Conservation (phyloP, 495 filamentous ascomycete genomes). For the Chaetomidium leptoderma region DNA sequence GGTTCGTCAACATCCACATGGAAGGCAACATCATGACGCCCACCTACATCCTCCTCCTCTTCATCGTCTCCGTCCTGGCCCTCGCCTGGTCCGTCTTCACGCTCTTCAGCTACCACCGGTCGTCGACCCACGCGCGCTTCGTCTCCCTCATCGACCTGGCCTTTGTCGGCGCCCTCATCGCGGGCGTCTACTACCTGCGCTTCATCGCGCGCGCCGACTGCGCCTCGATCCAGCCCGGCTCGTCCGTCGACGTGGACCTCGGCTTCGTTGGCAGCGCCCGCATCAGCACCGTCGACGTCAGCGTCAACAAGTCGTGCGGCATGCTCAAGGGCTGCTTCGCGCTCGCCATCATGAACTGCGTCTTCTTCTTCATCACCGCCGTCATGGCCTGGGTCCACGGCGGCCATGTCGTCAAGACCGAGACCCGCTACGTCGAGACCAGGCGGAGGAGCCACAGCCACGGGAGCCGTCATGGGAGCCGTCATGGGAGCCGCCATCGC, state of each 20-base stretch:
- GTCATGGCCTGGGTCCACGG: slow-evolving; percentile 58
- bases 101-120: slow-evolving; percentile 72
- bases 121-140: slow-evolving; percentile 66
- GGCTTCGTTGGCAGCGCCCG: slow-evolving; percentile 54
- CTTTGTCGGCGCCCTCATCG: slow-evolving; percentile 82
- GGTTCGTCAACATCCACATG: slow-evolving; percentile 73
- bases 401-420: slow-evolving; percentile 21
- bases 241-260: slow-evolving; percentile 50
- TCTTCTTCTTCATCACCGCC: slow-evolving; percentile 76
- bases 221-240: slow-evolving; percentile 45
- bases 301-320: slow-evolving; percentile 68
- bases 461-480: not conserved
- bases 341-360: slow-evolving; percentile 78
- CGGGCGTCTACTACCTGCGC: slow-evolving; percentile 69
- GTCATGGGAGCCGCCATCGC: slow-evolving; percentile 1
- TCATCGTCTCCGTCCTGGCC: slow-evolving; percentile 81
- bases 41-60: slow-evolving; percentile 76
- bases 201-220: slow-evolving; percentile 66
- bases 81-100: slow-evolving; percentile 77
- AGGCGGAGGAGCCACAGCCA: slow-evolving; percentile 5
- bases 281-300: slow-evolving; percentile 42
- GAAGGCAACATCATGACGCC: slow-evolving; percentile 70
- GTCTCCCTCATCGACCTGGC: slow-evolving; percentile 71
- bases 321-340: slow-evolving; percentile 88
- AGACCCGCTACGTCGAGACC: slow-evolving; percentile 10